Base-by-base conservation (phyloP, 257 asterid genomes). In the Solanum appendiculatum region DNA sequence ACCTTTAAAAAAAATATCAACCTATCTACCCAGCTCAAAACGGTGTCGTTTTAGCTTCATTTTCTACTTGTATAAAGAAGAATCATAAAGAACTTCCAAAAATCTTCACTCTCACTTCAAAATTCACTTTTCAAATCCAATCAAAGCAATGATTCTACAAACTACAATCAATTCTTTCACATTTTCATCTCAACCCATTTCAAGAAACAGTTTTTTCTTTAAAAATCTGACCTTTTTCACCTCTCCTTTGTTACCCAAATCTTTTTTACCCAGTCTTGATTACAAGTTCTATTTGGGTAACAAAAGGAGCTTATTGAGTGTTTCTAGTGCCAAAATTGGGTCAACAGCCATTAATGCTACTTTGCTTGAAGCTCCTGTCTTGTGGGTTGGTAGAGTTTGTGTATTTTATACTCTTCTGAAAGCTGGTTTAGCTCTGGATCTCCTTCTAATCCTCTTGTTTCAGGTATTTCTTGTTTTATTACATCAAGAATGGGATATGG, bases 341-440 rank as follows among this genome's bases (percentile, higher is more conserved):
- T 20, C 46, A 54, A 83, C 84, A 39, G 73, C 86, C 15, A 91
- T 91, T 16, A 33, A 40, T n/a, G 95, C 98, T 64, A 90, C 93
- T 88, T 74, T 96, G 89, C 91, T 96, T 4, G 97, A 95, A 92
- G 83, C 95, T 56, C 98, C 98, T 9, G 92, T 95, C 60, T 81
- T 96, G 86, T 75, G 54, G 87, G 99, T 94, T 58, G 99, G 99
- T 46, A 95, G 99, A 86, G 89, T 96, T 84, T 94, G 97, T 91
- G 87, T 96, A 83, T 94, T 92, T 90, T 95, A 96, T 88, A 98
- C 95, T 29, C 96, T 96, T 8, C 82, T 96, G 89, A 96, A 96
- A 89, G 92, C 97, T 90, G 99, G 99, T 15, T 90, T 96, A 39
- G 99, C 97, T 92, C 97, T 92, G 99, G 99, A 90, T 96, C 99